These are phyloP conservation scores for Trametes maxima DNA, from an alignment of 768 basidiomycete genomes.

Conservation along the genomic window DNA sequence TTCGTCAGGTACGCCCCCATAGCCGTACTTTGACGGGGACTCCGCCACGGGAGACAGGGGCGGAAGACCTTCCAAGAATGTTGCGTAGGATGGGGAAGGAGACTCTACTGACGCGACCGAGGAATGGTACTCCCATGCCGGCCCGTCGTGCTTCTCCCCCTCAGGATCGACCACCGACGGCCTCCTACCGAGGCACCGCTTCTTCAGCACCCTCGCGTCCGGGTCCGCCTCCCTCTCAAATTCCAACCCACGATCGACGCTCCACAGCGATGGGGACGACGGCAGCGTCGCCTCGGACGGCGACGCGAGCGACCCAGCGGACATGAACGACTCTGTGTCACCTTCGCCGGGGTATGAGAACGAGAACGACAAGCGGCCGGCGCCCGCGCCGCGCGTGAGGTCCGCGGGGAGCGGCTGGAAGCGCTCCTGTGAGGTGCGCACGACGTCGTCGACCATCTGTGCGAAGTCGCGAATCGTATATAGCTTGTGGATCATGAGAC, in stretches of 20 bases:
- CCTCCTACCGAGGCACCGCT: constrained; percentile 15
- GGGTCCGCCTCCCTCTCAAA: neutral
- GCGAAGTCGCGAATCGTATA: constrained; percentile 64
- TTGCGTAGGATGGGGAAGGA: neutral
- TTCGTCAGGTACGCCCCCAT: neutral
- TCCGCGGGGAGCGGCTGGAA: constrained; percentile 49
- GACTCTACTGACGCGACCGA: constrained; percentile 15
- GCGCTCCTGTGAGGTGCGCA: constrained; percentile 40
- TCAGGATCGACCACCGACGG: constrained; percentile 12
- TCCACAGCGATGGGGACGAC: constrained; percentile 8
- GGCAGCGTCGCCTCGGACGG: constrained; percentile 12
- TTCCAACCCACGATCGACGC: constrained; percentile 1
- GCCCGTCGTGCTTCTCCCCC: neutral
- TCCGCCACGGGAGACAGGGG: constrained; percentile 6
- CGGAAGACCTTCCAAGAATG: constrained; percentile 1
- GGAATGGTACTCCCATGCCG: constrained; percentile 19
- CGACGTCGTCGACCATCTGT: constrained; percentile 29
- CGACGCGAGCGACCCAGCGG: neutral
- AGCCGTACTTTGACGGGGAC: constrained; percentile 3
- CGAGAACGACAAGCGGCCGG: constrained; percentile 10
- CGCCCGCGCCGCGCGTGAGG: constrained; percentile 1
- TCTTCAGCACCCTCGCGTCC: constrained; percentile 16
- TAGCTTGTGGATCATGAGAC: constrained; percentile 66
- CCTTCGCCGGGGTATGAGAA: neutral
- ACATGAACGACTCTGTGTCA: constrained; percentile 17